A percentile compares a stretch with the other conserved stretches of the same genome.
Conservation (phyloP, 176 grass and related monocot genomes). For the Rhipidocladum racemiflorum region DNA sequence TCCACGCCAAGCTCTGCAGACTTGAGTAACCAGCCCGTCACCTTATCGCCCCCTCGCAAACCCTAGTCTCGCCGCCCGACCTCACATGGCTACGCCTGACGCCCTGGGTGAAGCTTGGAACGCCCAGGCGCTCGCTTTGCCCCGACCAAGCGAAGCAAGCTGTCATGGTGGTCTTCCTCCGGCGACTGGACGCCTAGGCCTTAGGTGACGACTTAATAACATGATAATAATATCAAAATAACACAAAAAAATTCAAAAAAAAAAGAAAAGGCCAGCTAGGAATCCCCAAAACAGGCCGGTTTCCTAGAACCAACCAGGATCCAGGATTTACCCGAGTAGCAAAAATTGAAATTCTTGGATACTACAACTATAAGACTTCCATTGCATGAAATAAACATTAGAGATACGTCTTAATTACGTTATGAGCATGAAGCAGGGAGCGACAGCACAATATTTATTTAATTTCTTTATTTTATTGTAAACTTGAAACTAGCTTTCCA, state of each 20-base stretch:
- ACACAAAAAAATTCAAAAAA: background rate
- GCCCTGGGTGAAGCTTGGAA: too few species aligned
- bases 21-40: too few species aligned
- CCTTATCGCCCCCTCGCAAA: too few species aligned
- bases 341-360: background rate
- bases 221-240: background rate
- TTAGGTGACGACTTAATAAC: too few species aligned
- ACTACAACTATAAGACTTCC: background rate
- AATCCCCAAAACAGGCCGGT: background rate
- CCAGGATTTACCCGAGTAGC: background rate
- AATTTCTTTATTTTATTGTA: background rate
- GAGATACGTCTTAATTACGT: background rate
- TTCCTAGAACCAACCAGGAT: conserved; percentile 12
- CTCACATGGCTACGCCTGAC: too few species aligned
- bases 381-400: background rate
- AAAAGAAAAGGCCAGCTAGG: background rate
- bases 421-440: background rate
- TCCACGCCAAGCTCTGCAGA: too few species aligned
- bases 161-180: too few species aligned
- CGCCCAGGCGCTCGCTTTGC: too few species aligned
- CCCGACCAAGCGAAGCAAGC: too few species aligned
- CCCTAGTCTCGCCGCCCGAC: too few species aligned
- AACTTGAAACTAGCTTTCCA: background rate
- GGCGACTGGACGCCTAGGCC: too few species aligned
- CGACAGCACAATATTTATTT: background rate